Evolutionary conservation across 257 asterid species (phyloP), one percentile per base, ranked within the genome.

Genomic region (Osmanthus fragrans): DNA sequence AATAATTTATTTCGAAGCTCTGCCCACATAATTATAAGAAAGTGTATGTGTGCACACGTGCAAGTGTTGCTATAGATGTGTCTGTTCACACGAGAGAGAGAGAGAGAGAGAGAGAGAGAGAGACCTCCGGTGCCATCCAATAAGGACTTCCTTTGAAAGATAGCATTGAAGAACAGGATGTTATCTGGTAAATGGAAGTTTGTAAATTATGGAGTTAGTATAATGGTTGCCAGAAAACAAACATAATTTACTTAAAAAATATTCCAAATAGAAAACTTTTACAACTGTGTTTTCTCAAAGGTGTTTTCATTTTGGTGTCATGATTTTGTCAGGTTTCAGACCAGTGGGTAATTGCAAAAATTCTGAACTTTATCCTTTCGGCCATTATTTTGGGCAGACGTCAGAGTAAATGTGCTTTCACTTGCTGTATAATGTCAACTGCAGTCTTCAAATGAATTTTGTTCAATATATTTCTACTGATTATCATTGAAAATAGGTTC

Each of bases 91-190:
- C n/a, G 27, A 25, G 27, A 25, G 27, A 25, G 47, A 9, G 47
- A 40, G 15, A 40, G 49, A 36, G 54, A 74, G 76, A 72, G 36
- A 70, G 67, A n/a, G 80, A 81, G 75, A 79, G 75, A 76, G 71
- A 77, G 71, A 94, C 98, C 97, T 94, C 98, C 45, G 98, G 98
- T 39, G 98, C 98, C 69, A 63, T 63, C 69, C 69, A 63, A 25
- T 63, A 63, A 63, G 69, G 69, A 63, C 69, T 63, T 63, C 69
- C 69, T 27, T 63, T 63, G 69, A 63, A 63, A 8, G 69, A 63
- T 63, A 63, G 34, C 69, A 63, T 85, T 51, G 97, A 91, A 23
- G 93, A 80, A 78, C 87, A 85, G 4, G 89, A 68, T 34, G 96
- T 90, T 78, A 90, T 92, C 98, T 94, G 96, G 80, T 30, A 73